Evolutionary conservation across 1,139 yeast genomes (phyloP), one percentile per base, ranked within the genome.

Genomic region (Kurtzmaniella natalensis): DNA sequence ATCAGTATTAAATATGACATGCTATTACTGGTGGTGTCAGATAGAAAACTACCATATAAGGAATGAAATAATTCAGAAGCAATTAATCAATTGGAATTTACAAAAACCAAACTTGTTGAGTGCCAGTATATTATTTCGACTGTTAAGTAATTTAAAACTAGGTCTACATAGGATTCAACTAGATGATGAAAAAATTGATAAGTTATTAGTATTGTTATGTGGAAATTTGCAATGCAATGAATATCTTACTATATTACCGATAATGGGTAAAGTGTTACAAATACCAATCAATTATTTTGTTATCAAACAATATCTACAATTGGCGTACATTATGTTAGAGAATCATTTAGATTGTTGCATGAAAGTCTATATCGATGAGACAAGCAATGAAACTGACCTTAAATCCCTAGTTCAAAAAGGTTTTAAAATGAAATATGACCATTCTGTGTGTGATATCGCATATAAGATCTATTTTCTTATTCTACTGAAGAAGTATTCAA

Each of bases 1-100:
- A 18, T 13, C 18, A 5, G 25, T 51, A 5, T 38, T 63, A 16
- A 73, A 66, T 34, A 49, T 61, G 43, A 34, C 65, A 8, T 45
- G 65, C 22, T 50, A 46, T 23, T 69, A 64, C 39, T 61, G 67
- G 38, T 62, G 67, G 53, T 49, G 54, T 7, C 70, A 67, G 33
- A 68, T 70, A 64, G 50, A 45, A 26, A 23, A 23, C 15, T 55
- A 44, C 30, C 32, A 25, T 22, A 13, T 13, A 27, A 21, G 9
- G 28, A 32, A 22, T 16, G 17, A 19, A 1, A 11, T 17, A 15
- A 39, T 47, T 7, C 34, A 46, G 3, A 41, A 39, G 2, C 42
- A 40, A 28, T 55, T 51, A 30, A 40, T 34, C 8, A 34, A 38
- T 6, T 59, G 65, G 62, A 48, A 42, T 28, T 37, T 51, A 14